Base-by-base conservation (phyloP, 768 basidiomycete species). In the Phaeotremella fagi region DNA sequence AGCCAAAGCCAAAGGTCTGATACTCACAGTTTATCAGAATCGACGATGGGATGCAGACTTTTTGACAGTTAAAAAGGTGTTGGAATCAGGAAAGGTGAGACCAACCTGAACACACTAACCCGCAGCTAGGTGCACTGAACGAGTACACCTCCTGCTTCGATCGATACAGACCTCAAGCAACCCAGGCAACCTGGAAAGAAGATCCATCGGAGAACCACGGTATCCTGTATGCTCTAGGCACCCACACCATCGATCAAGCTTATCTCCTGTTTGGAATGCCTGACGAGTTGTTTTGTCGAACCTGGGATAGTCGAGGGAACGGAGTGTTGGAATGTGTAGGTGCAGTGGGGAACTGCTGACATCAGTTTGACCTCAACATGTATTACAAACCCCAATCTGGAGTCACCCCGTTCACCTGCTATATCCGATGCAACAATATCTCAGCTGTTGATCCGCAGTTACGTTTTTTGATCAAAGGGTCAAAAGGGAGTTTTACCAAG, bases 41-140 rank as follows among this genome's bases (percentile, higher is more conserved):
- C 48, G 63, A 24, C 55, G 63, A 50, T 64, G 58, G 50, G 63
- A 64, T 38, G 46, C 56, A 20, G 63, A 64, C 36, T 60, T 58
- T 38, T 38, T 54, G 33, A 60, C 63, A 5, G 53, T 61, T 28
- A 29, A 57, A 37, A 47, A 57, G 1, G 31, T 64, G 38, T 15
- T 64, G 4, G 43, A 50, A 14, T 48, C 47, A 15, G 47, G 47
- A 3, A 29, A 36, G 33, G 47, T 48, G 47, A 35, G 47, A 33
- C n/a, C 15, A n/a, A 15, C 36, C 9, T 48, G 12, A 7, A 41
- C 20, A 41, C 11, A 20, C 20, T 20, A 18, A 41, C 20, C 38
- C 38, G 18, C 27, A 43, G 22, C 35, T 57, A 14, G 63, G 63
- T 26, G 60, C 54, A 35, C 22, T 64, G 9, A 48, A 48, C 42